Base-by-base conservation (phyloP, 176 grass and related monocot species). In the Hsuehochloa calcarea region DNA sequence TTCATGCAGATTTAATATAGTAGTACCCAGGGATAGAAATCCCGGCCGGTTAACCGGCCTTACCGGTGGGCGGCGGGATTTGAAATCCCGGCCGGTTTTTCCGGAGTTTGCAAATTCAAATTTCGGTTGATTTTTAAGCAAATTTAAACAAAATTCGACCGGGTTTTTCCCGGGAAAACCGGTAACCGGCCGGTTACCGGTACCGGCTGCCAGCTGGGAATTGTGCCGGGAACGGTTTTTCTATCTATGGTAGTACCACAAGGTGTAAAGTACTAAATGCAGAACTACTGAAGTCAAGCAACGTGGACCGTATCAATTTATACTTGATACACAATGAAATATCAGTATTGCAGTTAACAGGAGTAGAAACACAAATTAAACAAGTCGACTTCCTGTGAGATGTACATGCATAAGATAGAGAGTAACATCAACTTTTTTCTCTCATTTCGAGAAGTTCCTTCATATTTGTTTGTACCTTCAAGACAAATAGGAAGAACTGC, bases 401-500 rank as follows among this genome's bases (percentile, higher is more conserved):
- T 45, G 83, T 58, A 35, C 17, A 56, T 16, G 16, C 72, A 31
- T 77, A 85, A 68, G 46, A 56, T 76, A 51, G 49, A 1, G 22
- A 41, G 45, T 50, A 75, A 84, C 62, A 65, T 29, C 23, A 67
- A 20, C 55, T 54, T 16, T 43, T 0, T 52, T 39, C 29, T 13
- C 12, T 69, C 6, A 40, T 50, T 41, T 82, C 37, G 29, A 0
- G 10, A 51, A 77, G 51, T 50, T 70, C 19, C 6, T 37, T 75
- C 15, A 43, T 65, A 72, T 65, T 38, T 74, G 20, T 65, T 26
- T 6, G 41, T 92, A 98, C 96, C 96, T 77, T 95, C 93, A 83
- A 98, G 88, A 74, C 87, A 91, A 37, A 95, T 20, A 80, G 93
- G 89, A 95, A 98, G 89, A 58, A 81, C 56, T 89, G 96, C 89